phyloP scores from a whole-genome alignment of 805 yeast genomes.

The Pichia paraexigua region DNA sequence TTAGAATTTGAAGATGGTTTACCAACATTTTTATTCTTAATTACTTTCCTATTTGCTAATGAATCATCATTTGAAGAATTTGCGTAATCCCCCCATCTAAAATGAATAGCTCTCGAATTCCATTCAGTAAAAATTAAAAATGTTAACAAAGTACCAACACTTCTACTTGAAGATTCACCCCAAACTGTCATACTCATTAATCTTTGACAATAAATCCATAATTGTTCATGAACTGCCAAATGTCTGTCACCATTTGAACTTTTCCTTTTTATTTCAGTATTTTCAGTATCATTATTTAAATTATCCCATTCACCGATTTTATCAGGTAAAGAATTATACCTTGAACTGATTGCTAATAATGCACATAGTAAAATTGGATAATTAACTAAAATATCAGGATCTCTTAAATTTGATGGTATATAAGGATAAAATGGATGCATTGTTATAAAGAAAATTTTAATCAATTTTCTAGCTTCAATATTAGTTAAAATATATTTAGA shows the following conservation, averaged over 20 bases:
- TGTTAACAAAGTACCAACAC: conserved; percentile 80
- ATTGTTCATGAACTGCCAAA: conserved; percentile 62
- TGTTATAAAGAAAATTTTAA: conserved; percentile 58
- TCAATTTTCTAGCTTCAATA: conserved; percentile 48
- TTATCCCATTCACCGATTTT: conserved; percentile 19
- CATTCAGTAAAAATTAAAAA: conserved; percentile 84
- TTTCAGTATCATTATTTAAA: not conserved
- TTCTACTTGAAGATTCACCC: conserved; percentile 88
- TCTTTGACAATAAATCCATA: conserved; percentile 81
- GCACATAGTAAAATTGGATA: conserved; percentile 80
- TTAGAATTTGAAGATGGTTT: not conserved
- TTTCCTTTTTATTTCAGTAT: conserved; percentile 2
- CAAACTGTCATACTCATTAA: conserved; percentile 80
- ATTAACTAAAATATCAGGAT: conserved; percentile 56
- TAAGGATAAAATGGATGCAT: conserved; percentile 91
- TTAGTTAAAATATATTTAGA: conserved; percentile 43
- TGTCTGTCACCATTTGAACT: conserved; percentile 25
- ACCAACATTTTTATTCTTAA: conserved; percentile 9
- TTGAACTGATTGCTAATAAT: conserved; percentile 67
- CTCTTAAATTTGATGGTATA: conserved; percentile 66
- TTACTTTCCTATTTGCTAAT: conserved; percentile 7
- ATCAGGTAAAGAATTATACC: conserved; percentile 58
- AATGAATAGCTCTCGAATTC: conserved; percentile 92
- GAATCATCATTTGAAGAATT: conserved; percentile 43
- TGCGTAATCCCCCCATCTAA: conserved; percentile 81